Percentiles rank a stretch among this genome's conserved stretches.
phyloP scores from a whole-genome alignment of 169 alveolate genomes.

The Plasmodium inui region DNA sequence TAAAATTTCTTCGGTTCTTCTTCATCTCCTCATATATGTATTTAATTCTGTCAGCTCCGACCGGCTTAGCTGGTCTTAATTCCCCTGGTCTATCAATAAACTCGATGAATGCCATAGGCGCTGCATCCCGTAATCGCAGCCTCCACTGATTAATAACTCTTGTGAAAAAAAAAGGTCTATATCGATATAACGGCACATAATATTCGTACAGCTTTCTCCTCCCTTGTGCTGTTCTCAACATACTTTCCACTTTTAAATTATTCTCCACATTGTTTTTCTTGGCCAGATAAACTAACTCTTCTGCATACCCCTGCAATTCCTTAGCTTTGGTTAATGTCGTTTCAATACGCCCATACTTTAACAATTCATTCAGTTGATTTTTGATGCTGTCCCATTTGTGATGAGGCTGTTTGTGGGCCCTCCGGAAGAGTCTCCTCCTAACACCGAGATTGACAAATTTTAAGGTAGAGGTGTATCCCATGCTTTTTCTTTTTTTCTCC shows the following conservation, averaged over 20 bases:
- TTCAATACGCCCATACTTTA: conserved; percentile 88
- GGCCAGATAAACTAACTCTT: conserved; percentile 88
- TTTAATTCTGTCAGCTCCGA: conserved; percentile 81
- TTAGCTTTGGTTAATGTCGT: conserved; percentile 88
- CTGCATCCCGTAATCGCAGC: conserved; percentile 86
- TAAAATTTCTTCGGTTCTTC: conserved; percentile 79
- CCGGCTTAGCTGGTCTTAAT: conserved; percentile 91
- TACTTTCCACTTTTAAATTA: conserved; percentile 86
- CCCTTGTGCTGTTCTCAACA: conserved; percentile 89
- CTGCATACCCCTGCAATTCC: conserved; percentile 91
- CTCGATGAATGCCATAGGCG: conserved; percentile 91
- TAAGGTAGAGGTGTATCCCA: conserved; percentile 87
- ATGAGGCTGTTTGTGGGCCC: conserved; percentile 87
- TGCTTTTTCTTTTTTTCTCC: conserved; percentile 15
- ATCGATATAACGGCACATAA: conserved; percentile 87
- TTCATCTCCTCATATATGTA: conserved; percentile 80
- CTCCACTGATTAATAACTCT: conserved; percentile 89
- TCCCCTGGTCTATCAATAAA: conserved; percentile 90
- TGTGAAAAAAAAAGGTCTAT: conserved; percentile 87
- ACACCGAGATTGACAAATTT: conserved; percentile 87
- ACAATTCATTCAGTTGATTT: conserved; percentile 85
- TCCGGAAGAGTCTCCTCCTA: conserved; percentile 83
- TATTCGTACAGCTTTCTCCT: conserved; percentile 86
- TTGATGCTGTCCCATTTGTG: conserved; percentile 89
- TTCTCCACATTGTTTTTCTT: conserved; percentile 82